phyloP scores from a whole-genome alignment of 257 asterid species.

The Penstemon newberryi region DNA sequence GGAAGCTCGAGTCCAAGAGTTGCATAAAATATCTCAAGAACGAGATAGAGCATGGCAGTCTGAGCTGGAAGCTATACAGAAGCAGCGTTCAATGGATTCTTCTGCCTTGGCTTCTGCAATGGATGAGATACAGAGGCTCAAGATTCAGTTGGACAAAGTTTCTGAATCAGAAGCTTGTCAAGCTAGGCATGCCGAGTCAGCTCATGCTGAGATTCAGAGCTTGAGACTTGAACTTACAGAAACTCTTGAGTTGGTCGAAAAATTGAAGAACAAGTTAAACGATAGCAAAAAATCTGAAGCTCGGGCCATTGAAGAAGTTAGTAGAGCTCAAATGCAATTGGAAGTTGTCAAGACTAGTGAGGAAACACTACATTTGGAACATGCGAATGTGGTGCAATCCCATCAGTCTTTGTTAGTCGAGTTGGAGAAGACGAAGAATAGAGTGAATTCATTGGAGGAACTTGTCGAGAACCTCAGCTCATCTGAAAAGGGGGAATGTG shows the following conservation, averaged over 20 bases:
- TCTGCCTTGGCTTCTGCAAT: conserved; percentile 67
- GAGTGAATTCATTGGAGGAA: conserved; percentile 53
- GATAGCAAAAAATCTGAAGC: conserved; percentile 65
- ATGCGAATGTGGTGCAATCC: conserved; percentile 43
- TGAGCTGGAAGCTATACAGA: conserved; percentile 74
- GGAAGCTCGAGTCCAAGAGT: conserved; percentile 71
- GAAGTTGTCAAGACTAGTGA: conserved; percentile 53
- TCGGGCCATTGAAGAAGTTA: conserved; percentile 54
- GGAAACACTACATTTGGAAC: conserved; percentile 50
- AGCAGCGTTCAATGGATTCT: conserved; percentile 78
- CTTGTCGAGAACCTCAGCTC: conserved; percentile 43
- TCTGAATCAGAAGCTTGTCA: conserved; percentile 68
- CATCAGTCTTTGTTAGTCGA: conserved; percentile 49
- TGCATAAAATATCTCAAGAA: conserved; percentile 80
- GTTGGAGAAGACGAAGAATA: conserved; percentile 59
- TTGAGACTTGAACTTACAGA: conserved; percentile 61
- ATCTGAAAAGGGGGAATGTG: conserved; percentile 20
- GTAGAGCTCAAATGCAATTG: conserved; percentile 55
- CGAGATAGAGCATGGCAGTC: conserved; percentile 82
- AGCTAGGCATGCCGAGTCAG: conserved; percentile 70
- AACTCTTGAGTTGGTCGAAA: conserved; percentile 58
- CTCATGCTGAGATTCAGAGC: conserved; percentile 59
- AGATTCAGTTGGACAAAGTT: conserved; percentile 52
- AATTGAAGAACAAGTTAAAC: conserved; percentile 54
- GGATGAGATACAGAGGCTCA: conserved; percentile 78